Evolutionary conservation across 495 filamentous ascomycete genomes (phyloP).

Genomic region (Hypoxylon lienhwacheense): DNA sequence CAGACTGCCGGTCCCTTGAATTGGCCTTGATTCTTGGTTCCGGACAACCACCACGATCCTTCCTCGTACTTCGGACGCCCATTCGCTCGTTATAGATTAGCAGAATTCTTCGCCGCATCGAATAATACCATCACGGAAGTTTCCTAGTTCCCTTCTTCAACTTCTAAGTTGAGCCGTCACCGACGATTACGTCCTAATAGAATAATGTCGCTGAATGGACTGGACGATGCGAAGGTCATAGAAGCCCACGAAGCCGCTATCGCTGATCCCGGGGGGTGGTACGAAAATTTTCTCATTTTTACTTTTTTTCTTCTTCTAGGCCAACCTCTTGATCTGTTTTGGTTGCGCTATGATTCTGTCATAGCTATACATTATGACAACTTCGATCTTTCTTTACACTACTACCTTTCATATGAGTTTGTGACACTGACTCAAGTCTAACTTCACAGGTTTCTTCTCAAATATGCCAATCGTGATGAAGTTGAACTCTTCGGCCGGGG

Average conservation of each 20-base stretch:
- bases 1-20: slow-evolving; percentile 33
- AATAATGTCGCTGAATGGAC: slow-evolving; percentile 94
- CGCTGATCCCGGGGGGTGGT: slow-evolving; percentile 93
- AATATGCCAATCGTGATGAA: slow-evolving; percentile 87
- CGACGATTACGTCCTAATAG: slow-evolving; percentile 26
- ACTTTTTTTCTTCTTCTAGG: not conserved
- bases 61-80: slow-evolving; percentile 16
- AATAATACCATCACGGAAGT: slow-evolving; percentile 2
- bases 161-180: slow-evolving; percentile 11
- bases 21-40: slow-evolving; percentile 35
- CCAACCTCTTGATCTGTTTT: not conserved
- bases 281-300: slow-evolving; percentile 41
- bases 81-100: slow-evolving; percentile 11
- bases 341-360: not conserved
- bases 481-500: slow-evolving; percentile 78
- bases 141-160: slow-evolving; percentile 5
- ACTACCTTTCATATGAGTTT: slow-evolving; percentile 4
- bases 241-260: slow-evolving; percentile 82
- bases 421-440: slow-evolving; percentile 25
- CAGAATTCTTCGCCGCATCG: slow-evolving; percentile 1
- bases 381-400: not conserved
- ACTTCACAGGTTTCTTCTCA: slow-evolving; percentile 80
- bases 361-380: not conserved
- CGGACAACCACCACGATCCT: slow-evolving; percentile 20
- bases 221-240: slow-evolving; percentile 77